Conservation (phyloP, 2,329 filamentous ascomycete genomes). For the Exutisphaerella laricina region DNA sequence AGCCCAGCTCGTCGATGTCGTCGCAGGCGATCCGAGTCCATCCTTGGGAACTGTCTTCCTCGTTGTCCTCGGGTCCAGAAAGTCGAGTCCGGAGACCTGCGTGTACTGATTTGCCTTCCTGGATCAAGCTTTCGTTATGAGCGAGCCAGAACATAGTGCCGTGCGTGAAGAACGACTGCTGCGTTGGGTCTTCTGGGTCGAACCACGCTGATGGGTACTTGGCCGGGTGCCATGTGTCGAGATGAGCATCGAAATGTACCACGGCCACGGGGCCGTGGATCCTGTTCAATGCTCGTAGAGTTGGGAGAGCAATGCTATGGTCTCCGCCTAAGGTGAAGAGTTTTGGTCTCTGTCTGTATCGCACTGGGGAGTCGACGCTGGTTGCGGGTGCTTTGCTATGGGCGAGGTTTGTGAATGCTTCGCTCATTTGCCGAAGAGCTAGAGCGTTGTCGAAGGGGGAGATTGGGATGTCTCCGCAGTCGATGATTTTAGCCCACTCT, state of each 20-base stretch:
- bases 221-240: conserved; percentile 79
- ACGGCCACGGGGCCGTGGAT: conserved; percentile 44
- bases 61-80: conserved; percentile 62
- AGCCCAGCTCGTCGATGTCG: conserved; percentile 79
- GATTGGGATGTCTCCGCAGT: conserved; percentile 87
- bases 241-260: conserved; percentile 55
- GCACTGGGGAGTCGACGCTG: no score
- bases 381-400: conserved; percentile 35
- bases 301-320: conserved; percentile 47
- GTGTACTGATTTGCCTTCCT: conserved; percentile 71
- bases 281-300: conserved; percentile 45
- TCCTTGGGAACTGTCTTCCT: conserved; percentile 65
- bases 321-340: conserved; percentile 47
- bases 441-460: conserved; percentile 81
- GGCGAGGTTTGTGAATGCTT: conserved; percentile 67
- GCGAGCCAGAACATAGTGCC: conserved; percentile 91
- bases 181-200: conserved; percentile 44
- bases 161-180: conserved; percentile 74
- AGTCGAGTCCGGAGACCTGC: conserved; percentile 76
- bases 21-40: conserved; percentile 77
- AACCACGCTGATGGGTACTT: conserved; percentile 76
- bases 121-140: conserved; percentile 70
- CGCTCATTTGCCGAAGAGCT: conserved; percentile 76
- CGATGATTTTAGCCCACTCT: conserved; percentile 71
- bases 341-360: conserved; percentile 44